Base-by-base conservation (phyloP, 306 rosid species). In the Sindora glabra region DNA sequence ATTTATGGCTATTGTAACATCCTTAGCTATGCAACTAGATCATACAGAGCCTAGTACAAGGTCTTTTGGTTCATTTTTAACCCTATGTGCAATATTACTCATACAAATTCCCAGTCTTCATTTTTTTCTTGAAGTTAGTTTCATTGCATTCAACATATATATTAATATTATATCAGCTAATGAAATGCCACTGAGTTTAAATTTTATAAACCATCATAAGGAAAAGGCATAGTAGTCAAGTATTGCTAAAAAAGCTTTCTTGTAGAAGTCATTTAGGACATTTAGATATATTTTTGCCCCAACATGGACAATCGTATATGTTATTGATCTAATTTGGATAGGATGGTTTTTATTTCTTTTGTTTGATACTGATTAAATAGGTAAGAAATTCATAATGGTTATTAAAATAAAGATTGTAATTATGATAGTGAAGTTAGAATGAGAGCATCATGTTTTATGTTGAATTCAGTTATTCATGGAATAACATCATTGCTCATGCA, bases 61-160 rank as follows among this genome's bases (percentile, higher is more conserved):
- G 49, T 92, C 69, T 83, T 92, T 36, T 50, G 90, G 45, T 91
- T 87, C 69, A 81, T 91, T 22, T 64, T 26, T 59, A 83, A 84
- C 54, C 19, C 83, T 30, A 91, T 87, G 2, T 91, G 97, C 80
- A 66, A 69, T 50, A 56, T 74, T 50, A 86, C 84, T 50, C 88
- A 96, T 70, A 96, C 98, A 63, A 91, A 91, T 80, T 92, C 88
- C 79, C 88, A 91, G 83, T 88, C 98, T 54, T 95, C 98, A n/a
- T 48, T 91, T 91, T 85, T 6, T 70, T 38, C 62, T 92, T 11
- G 92, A 85, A 61, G 42, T 83, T 49, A 57, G 33, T 64, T 88
- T 80, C 76, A 92, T 92, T 59, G 72, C 53, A 45, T 46, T 83
- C 71, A 81, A 95, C 64, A 81, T 95, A 8, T 81, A 51, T 60